These are phyloP conservation scores for Suhomyces maxii DNA, from an alignment of 1,139 yeast genomes.

Conservation along the genomic window DNA sequence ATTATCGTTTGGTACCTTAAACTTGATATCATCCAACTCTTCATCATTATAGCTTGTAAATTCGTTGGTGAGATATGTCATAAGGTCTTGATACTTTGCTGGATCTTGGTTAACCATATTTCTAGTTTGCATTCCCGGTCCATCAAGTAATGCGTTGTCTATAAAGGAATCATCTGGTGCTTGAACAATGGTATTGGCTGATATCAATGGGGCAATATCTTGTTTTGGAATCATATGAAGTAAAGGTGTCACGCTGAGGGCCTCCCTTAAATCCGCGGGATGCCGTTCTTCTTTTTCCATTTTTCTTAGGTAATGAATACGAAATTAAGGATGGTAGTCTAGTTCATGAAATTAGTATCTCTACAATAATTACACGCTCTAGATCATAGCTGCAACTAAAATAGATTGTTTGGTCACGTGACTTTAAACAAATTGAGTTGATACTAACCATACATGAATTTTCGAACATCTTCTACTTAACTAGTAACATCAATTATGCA, in stretches of 20 bases:
- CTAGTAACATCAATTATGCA: too few relatives aligned
- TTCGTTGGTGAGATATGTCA: conserved; percentile 20
- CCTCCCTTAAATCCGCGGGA: conserved; percentile 23
- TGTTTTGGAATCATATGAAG: conserved; percentile 33
- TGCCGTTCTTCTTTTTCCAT: conserved; percentile 6
- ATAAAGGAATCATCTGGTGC: conserved; percentile 10
- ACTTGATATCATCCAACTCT: conserved; percentile 17
- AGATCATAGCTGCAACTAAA: not conserved
- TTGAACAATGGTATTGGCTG: conserved; percentile 10
- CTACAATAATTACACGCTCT: not conserved
- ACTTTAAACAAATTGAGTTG: too few relatives aligned
- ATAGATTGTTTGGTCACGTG: not conserved
- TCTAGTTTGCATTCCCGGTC: conserved; percentile 5
- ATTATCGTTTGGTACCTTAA: conserved; percentile 6
- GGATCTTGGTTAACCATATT: conserved; percentile 17
- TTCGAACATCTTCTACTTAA: too few relatives aligned
- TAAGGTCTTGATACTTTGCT: conserved; percentile 10
- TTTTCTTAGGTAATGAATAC: too few relatives aligned
- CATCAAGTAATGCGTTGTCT: not conserved
- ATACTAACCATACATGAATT: too few relatives aligned
- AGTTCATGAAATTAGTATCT: not conserved
- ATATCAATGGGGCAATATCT: conserved; percentile 24
- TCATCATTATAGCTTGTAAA: conserved; percentile 14
- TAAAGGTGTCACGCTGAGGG: conserved; percentile 30
- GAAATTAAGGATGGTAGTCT: not conserved